Evolutionary conservation across 1,139 yeast species (phyloP), one percentile per base, ranked within the genome.

Genomic region (Spathaspora jeffriesii): DNA sequence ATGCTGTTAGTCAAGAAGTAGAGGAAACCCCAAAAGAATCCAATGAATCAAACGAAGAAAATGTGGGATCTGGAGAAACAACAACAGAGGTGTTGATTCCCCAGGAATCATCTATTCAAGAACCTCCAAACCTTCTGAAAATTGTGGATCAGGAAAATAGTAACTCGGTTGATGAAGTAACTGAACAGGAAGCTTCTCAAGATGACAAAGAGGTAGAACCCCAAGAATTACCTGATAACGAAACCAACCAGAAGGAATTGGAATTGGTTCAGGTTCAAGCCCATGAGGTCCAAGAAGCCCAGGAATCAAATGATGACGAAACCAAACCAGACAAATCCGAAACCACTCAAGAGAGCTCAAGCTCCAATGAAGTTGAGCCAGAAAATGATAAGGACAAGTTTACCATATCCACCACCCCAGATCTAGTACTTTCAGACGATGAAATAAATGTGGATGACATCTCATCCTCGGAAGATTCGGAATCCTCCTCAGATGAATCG

Each of bases 361-460:
- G 25, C 39, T 14, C 42, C 43, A n/a, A 11, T 15, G 43, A 28
- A n/a, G 15, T 11, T 3, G 17, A 17, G 14, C 28, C 34, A 8
- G 48, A 47, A 34, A 18, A 23, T 8, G 50, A 51, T 3, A 22
- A 37, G 23, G 28, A 34, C 20, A 21, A 38, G 28, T 42, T 42
- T 23, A 17, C 27, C 11, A 42, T 42, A 32, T 42, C 43, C 11
- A 42, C 43, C 6, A 27, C 25, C 15, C 47, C 43, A 31, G 38
- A 34, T 28, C 39, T 18, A 27, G 34, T 39, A 3, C 55, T 56
- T 21, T 67, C 71, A 1, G 71, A 67, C 47, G 71, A 67, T 39
- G 70, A 67, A 9, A 63, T 66, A 21, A 57, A 60, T 32, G 53
- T 61, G 1, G 63, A 53, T 14, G 56, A 54, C 14, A 46, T 51